These are phyloP conservation scores for Pyricularia pennisetigena DNA, from an alignment of 2,329 filamentous ascomycete genomes.

Conservation along the genomic window DNA sequence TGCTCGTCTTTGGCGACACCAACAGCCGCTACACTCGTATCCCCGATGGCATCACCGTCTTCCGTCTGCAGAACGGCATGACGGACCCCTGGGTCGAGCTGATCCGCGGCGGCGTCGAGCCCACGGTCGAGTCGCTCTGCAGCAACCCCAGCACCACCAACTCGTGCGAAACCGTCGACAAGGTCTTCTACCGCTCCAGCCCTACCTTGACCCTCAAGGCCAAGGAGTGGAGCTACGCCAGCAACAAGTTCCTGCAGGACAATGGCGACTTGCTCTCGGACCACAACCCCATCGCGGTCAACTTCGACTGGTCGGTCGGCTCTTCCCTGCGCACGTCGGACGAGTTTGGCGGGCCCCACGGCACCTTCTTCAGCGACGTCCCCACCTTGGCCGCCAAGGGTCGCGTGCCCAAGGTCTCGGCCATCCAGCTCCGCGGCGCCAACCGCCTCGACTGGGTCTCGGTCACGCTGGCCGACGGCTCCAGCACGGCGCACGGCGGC, in stretches of 20 bases:
- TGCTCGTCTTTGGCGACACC: constrained; percentile 55
- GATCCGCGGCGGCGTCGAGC: constrained; percentile 33
- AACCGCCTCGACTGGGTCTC: constrained; percentile 40
- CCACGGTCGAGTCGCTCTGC: constrained; percentile 37
- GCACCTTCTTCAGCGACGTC: constrained; percentile 47
- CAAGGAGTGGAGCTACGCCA: constrained; percentile 43
- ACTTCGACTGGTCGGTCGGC: constrained; percentile 34
- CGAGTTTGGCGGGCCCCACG: constrained; percentile 37
- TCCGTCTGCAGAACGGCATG: constrained; percentile 40
- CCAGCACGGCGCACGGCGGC: constrained; percentile 41
- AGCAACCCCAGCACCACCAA: constrained; percentile 43
- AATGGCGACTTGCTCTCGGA: constrained; percentile 50
- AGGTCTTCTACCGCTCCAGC: constrained; percentile 49
- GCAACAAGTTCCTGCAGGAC: constrained; percentile 43
- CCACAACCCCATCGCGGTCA: constrained; percentile 54
- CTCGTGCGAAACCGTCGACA: constrained; percentile 57
- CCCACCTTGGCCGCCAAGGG: constrained; percentile 21
- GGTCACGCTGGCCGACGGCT: constrained; percentile 36
- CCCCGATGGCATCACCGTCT: constrained; percentile 39
- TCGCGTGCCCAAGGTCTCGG: constrained; percentile 20
- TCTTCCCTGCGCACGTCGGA: constrained; percentile 30
- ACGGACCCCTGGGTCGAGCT: constrained; percentile 52
- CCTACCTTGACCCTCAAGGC: constrained; percentile 35
- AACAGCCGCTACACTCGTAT: constrained; percentile 54
- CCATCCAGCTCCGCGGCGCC: constrained; percentile 34